Base-by-base conservation (phyloP, 2,329 filamentous ascomycete species). In the Fragosphaeria purpurea region DNA sequence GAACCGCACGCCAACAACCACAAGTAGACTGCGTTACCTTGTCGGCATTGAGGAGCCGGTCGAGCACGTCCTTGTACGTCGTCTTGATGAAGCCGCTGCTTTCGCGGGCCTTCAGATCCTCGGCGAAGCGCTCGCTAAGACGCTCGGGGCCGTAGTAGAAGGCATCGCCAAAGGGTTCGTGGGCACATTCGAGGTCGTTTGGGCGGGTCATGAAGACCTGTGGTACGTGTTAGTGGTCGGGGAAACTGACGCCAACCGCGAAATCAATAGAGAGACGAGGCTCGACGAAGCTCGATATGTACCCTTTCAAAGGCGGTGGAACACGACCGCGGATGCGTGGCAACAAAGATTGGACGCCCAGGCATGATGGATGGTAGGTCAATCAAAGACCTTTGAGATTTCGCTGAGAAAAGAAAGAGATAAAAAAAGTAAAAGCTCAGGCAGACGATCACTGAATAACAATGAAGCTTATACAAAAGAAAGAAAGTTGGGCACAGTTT, bases 291-390 rank as follows among this genome's bases (percentile, higher is more conserved):
- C 44, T n/a, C 40, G 48, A 42, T 34, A 11, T 49, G 38, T 75
- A 94, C 91, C 68, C 91, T 78, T 74, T 98, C 93, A 71, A 97
- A 98, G 34, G 93, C 93, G 46, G 93, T 97, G 51, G 90, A 96
- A 73, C 90, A 96, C 57, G 91, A 88, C 68, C 93, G 79, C 38
- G 93, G 93, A 69, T 97, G 91, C 61, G 93, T 97, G 52, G 85
- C 88, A 62, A 93, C 83, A 66, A 97, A 97, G 66, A 97, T 87
- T 40, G 87, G 85, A 64, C 83, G 93, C 66, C 71, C 76, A 59
- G 84, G 82, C 85, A 89, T 90, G 58, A 57, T 73, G 38, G 35
- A 7, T 37, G 35, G 7, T 37, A 32, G 45, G 37, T 33, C 35
- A 46, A 50, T 41, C 31, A 31, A 31, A 37, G 10, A 45, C 31